Evolutionary conservation across 2,329 filamentous ascomycete species (phyloP).

Genomic region (Penicillium sp.): DNA sequence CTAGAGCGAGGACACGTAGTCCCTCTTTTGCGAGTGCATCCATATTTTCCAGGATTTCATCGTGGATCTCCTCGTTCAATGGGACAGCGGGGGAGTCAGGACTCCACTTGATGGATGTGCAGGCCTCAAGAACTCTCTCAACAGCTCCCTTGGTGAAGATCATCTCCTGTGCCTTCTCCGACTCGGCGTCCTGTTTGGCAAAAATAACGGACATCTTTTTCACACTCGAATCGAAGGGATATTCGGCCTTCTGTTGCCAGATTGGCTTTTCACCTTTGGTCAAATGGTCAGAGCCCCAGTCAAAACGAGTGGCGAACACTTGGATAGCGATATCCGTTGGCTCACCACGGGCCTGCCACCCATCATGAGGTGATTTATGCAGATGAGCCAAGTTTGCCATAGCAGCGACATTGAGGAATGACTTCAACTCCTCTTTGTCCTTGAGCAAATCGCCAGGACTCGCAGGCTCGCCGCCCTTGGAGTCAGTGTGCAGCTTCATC

Average conservation of each 20-base stretch:
- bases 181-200: conserved; percentile 24
- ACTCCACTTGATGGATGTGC: conserved; percentile 53
- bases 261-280: conserved; percentile 51
- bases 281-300: conserved; percentile 59
- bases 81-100: conserved; percentile 38
- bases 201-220: conserved; percentile 78
- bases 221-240: conserved; percentile 72
- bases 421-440: conserved; percentile 51
- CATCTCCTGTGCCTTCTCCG: conserved; percentile 29
- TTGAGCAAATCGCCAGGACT: conserved; percentile 38
- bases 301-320: conserved; percentile 70
- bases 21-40: conserved; percentile 66
- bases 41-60: conserved; percentile 67
- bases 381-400: conserved; percentile 67
- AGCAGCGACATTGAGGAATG: conserved; percentile 64
- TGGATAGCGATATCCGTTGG: conserved; percentile 75
- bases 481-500: conserved; percentile 29
- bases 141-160: conserved; percentile 57
- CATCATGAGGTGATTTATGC: conserved; percentile 53
- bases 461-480: conserved; percentile 25
- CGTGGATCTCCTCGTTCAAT: conserved; percentile 55
- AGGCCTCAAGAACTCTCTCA: conserved; percentile 66
- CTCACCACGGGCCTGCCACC: conserved; percentile 66
- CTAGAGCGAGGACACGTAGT: conserved; percentile 68
- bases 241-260: conserved; percentile 65